phyloP scores from a whole-genome alignment of 352 stramenopile species.

The Phytophthora cryptogea region DNA sequence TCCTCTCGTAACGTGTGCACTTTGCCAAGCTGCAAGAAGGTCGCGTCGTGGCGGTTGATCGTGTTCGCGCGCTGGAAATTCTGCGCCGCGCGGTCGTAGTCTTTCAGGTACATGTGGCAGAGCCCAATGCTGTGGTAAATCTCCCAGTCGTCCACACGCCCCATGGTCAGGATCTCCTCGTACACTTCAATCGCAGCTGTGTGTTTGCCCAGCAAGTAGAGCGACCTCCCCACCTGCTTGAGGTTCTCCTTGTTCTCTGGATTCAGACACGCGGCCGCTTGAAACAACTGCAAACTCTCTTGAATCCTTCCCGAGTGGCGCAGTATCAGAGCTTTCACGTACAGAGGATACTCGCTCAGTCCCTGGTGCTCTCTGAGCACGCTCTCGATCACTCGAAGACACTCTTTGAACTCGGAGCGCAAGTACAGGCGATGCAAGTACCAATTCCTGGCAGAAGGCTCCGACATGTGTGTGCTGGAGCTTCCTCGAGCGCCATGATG shows the following conservation, averaged over 20 bases:
- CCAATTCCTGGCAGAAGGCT: constrained; percentile 79
- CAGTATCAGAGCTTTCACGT: constrained; percentile 92
- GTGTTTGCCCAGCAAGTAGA: constrained; percentile 90
- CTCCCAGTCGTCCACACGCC: constrained; percentile 90
- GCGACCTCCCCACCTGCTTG: constrained; percentile 86
- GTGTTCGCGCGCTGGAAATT: constrained; percentile 91
- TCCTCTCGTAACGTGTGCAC: constrained; percentile 85
- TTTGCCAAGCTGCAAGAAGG: constrained; percentile 92
- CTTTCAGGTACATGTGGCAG: constrained; percentile 92
- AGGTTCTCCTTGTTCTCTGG: constrained; percentile 92
- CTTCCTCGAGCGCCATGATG: constrained; percentile 30
- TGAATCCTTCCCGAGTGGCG: constrained; percentile 89
- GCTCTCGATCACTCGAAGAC: constrained; percentile 89
- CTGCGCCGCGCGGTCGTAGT: constrained; percentile 89
- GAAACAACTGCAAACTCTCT: constrained; percentile 91
- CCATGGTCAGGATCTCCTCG: constrained; percentile 87
- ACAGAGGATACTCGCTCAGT: constrained; percentile 92
- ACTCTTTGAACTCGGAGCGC: constrained; percentile 89
- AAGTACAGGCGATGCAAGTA: constrained; percentile 85
- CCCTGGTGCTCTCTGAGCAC: constrained; percentile 83
- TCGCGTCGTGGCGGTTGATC: constrained; percentile 91
- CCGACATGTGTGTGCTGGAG: constrained; percentile 27
- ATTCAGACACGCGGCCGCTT: constrained; percentile 92
- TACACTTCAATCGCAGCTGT: constrained; percentile 91
- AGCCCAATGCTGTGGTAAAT: constrained; percentile 93